Base-by-base conservation (phyloP, 306 rosid genomes). In the Castanospermum australe region DNA sequence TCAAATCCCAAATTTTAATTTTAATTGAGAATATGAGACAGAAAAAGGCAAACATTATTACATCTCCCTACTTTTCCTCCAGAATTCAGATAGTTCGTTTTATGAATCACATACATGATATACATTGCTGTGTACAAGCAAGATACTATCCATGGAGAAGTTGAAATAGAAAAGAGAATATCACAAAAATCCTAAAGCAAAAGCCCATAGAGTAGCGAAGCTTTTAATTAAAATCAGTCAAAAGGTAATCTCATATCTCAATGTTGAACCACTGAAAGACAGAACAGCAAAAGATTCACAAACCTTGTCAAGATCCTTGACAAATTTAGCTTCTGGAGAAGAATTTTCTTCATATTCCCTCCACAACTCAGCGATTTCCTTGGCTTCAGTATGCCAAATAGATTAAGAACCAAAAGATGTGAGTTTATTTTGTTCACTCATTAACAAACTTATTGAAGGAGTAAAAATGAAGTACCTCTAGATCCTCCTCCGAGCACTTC, bases 301-400 rank as follows among this genome's bases (percentile, higher is more conserved):
- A 81, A 92, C 97, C 88, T 95, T 95, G 57, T 95, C 98, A 66
- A 95, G 89, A 86, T 94, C 97, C 88, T 94, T 91, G 41, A 94
- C 97, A 79, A 92, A 82, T 91, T 94, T 86, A 73, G 98, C 97
- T 90, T 92, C 97, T 45, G 84, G 88, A 8, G 99, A 88, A 74
- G 91, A 87, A 79, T 88, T 91, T 54, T 83, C 79, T 83, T 92
- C 99, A 69, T 94, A 94, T 39, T 94, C 99, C 87, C 67, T 71
- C 99, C 99, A 94, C 76, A 94, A 67, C 36, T 91, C 93, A 76
- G 88, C 84, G 56, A 94, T 70, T 85, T 94, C 99, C 86, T 84
- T 73, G 22, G 97, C 99, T 94, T 84, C 78, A 85, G 32, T 30
- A 56, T 55, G 25, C 8, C 28, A 76, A 62, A 45, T 67, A 39